These are phyloP conservation scores for Agaricus subrufescens DNA, from an alignment of 768 basidiomycete species.

Conservation along the genomic window DNA sequence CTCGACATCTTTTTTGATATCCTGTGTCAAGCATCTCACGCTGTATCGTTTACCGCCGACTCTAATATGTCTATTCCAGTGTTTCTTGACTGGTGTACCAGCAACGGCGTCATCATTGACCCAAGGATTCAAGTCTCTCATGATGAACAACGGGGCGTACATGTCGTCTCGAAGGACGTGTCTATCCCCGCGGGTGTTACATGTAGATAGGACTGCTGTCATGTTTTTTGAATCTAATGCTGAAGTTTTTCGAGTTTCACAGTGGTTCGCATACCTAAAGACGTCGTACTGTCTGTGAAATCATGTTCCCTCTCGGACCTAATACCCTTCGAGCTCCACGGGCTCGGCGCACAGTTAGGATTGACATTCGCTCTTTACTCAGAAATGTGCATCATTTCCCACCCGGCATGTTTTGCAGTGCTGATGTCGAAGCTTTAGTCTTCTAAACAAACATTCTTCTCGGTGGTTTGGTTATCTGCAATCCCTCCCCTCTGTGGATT, in stretches of 20 bases:
- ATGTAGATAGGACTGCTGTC: slow-evolving; percentile 21
- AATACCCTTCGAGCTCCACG: slow-evolving; percentile 45
- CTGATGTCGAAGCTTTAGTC: slow-evolving; percentile 29
- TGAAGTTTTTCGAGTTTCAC: slow-evolving; percentile 6
- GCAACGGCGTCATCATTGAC: slow-evolving; percentile 44
- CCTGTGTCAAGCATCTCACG: background rate
- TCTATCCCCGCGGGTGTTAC: slow-evolving; percentile 29
- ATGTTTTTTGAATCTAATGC: background rate
- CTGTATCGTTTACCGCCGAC: background rate
- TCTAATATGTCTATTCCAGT: background rate
- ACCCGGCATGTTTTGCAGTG: background rate
- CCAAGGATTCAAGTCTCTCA: slow-evolving; percentile 31
- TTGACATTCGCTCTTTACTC: slow-evolving; percentile 60
- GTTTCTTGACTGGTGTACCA: slow-evolving; percentile 45
- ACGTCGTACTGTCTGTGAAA: slow-evolving; percentile 55
- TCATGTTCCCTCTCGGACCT: slow-evolving; percentile 43
- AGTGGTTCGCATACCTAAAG: slow-evolving; percentile 68
- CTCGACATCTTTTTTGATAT: background rate
- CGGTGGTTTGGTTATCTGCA: slow-evolving; percentile 65
- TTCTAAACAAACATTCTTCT: slow-evolving; percentile 39
- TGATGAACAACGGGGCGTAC: slow-evolving; percentile 23
- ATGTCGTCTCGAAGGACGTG: slow-evolving; percentile 29
- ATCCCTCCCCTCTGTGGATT: slow-evolving; percentile 56
- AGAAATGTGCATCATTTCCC: slow-evolving; percentile 44
- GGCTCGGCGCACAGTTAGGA: slow-evolving; percentile 54